Conservation (phyloP, 1,284 basidiomycete genomes). For the Puccinia horiana region DNA sequence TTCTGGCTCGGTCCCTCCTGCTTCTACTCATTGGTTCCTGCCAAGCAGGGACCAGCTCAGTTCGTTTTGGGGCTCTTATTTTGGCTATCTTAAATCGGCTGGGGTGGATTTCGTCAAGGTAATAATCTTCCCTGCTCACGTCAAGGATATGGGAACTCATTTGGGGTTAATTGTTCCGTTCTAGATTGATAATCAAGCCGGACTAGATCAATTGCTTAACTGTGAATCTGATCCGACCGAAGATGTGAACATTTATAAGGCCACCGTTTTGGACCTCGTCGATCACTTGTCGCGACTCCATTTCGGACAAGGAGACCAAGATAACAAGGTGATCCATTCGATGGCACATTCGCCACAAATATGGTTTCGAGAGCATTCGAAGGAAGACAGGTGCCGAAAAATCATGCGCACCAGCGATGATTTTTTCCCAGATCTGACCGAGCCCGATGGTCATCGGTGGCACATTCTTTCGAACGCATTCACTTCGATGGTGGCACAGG, state of each 20-base stretch:
- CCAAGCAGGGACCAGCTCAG: neutral
- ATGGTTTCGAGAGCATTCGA: neutral
- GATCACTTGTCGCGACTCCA: neutral
- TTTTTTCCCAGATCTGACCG: constrained; percentile 18
- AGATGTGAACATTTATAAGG: neutral
- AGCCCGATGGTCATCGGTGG: constrained; percentile 26
- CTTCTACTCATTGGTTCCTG: constrained; percentile 4
- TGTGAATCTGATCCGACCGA: constrained; percentile 28
- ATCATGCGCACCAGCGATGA: constrained; percentile 36
- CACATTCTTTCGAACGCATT: constrained; percentile 35
- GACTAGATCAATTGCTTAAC: constrained; percentile 1
- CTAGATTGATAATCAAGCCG: constrained; percentile 43
- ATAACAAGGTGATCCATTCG: constrained; percentile 2
- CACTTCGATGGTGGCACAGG: neutral
- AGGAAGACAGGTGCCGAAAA: neutral
- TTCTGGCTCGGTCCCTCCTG: neutral
- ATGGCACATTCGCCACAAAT: constrained; percentile 25
- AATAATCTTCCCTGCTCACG: neutral
- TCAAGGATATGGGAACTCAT: neutral
- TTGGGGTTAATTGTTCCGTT: neutral
- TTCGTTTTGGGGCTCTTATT: constrained; percentile 23
- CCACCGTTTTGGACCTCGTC: neutral
- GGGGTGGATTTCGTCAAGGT: constrained; percentile 41
- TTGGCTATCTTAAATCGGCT: neutral
- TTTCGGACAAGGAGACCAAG: neutral